Evolutionary conservation across 441 rosid genomes (phyloP), one percentile per base, ranked within the genome.

Genomic region (Populus trichocarpa): DNA sequence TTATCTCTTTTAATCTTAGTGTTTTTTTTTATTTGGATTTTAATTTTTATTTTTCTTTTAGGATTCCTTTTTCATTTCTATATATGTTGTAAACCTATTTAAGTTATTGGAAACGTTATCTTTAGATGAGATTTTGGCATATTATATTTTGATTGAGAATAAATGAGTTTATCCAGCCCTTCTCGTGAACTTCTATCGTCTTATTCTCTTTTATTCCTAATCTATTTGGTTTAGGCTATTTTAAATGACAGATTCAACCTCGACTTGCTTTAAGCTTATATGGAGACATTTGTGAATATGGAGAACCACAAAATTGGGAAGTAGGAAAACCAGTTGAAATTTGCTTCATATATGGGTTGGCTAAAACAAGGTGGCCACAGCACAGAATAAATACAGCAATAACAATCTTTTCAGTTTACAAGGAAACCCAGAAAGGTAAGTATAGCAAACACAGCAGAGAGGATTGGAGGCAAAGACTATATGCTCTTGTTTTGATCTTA

Each of bases 361-460:
- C 73, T 35, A 33, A 69, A 6, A 23, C 6, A 59, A 36, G 8
- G 70, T 6, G 40, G 69, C 67, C 23, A 65, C 3, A 28, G 2
- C 32, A 74, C 16, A 74, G 23, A 38, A 67, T 63, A 38, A 74
- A 8, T 23, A 38, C 18, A 64, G 13, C 16, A 8, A 8, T n/a
- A 59, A 59, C 65, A 3, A 64, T 32, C 61, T 35, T 63, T 42
- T 25, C 35, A 38, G 36, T n/a, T 59, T 22, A 59, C 65, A 30
- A 53, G 46, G 67, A 74, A 74, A n/a, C 68, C 70, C 59, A 38
- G 28, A 73, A 13, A 28, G 63, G n/a, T n/a, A 30, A 30, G 68
- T 10, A 59, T 61, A 12, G 12, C 35, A 70, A 40, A 63, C 64
- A 59, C 22, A 53, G 23, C n/a, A 30, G 25, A 8, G 9, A 59